These are phyloP conservation scores for Phytopythium boreale DNA, from an alignment of 352 stramenopile species.

Conservation along the genomic window DNA sequence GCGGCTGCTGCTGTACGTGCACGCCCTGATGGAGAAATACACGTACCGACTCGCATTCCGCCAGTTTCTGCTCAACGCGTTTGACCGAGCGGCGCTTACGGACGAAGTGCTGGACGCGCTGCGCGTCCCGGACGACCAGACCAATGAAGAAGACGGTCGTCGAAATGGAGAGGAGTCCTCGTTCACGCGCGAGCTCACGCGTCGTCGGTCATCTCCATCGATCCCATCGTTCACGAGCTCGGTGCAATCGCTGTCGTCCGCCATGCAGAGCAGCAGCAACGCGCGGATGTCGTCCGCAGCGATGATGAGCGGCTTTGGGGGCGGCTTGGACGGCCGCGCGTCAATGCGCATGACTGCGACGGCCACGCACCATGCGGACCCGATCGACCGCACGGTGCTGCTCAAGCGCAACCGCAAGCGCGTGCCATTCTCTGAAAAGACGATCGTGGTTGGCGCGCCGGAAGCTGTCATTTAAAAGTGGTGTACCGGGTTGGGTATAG, in stretches of 20 bases:
- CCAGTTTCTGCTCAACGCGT: conserved; percentile 85
- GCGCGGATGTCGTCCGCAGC: conserved; percentile 47
- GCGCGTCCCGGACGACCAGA: conserved; percentile 36
- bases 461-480: conserved; percentile 72
- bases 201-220: conserved; percentile 79
- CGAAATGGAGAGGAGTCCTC: conserved; percentile 11
- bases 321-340: conserved; percentile 31
- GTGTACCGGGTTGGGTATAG: too few species aligned
- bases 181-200: conserved; percentile 40
- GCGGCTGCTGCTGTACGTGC: conserved; percentile 77
- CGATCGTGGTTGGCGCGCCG: conserved; percentile 82
- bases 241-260: conserved; percentile 75
- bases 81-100: conserved; percentile 66
- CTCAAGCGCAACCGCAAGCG: conserved; percentile 80
- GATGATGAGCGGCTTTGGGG: conserved; percentile 10
- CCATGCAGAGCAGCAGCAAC: conserved; percentile 63
- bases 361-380: conserved; percentile 37
- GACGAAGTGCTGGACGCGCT: conserved; percentile 79
- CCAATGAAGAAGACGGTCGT: background rate
- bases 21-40: conserved; percentile 82
- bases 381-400: conserved; percentile 67
- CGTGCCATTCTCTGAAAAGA: conserved; percentile 71
- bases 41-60: conserved; percentile 81
- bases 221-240: conserved; percentile 85
- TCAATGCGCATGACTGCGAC: conserved; percentile 54